phyloP scores from a whole-genome alignment of 2,329 filamentous ascomycete genomes.

The Catunica adiposa region DNA sequence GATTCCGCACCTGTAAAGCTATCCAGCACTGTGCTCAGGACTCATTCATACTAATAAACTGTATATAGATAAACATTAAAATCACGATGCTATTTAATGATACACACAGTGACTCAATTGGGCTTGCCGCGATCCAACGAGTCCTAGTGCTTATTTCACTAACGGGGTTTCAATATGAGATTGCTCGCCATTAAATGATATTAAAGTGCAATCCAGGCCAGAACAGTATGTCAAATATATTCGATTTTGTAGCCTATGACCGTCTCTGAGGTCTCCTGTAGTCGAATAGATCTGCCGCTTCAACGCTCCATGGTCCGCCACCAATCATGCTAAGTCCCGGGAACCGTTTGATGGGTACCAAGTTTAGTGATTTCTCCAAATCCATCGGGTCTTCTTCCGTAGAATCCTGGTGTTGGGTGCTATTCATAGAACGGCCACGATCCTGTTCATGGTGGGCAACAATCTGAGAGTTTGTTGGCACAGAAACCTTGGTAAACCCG shows the following conservation, averaged over 20 bases:
- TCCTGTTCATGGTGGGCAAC: not conserved
- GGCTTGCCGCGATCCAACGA: too few species aligned
- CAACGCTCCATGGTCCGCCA: conserved; percentile 22
- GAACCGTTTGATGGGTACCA: conserved; percentile 6
- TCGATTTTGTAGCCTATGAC: not conserved
- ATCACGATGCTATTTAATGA: too few species aligned
- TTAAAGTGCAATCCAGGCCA: too few species aligned
- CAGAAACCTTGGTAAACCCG: not conserved
- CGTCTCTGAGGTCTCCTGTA: conserved; percentile 13
- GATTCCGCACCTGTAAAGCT: too few species aligned
- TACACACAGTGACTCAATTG: too few species aligned
- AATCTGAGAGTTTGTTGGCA: conserved; percentile 3
- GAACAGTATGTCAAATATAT: too few species aligned
- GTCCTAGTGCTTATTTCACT: too few species aligned
- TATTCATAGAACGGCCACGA: not conserved
- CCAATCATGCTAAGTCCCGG: conserved; percentile 11
- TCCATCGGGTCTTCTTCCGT: not conserved
- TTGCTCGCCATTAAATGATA: too few species aligned
- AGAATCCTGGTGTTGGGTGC: not conserved
- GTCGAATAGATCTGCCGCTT: conserved; percentile 22
- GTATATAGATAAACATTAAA: too few species aligned
- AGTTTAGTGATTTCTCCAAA: not conserved
- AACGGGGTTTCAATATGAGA: too few species aligned
- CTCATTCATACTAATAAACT: too few species aligned
- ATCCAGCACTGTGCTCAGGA: too few species aligned